Conservation (phyloP, 1,284 basidiomycete species). For the Leccinum insigne region DNA sequence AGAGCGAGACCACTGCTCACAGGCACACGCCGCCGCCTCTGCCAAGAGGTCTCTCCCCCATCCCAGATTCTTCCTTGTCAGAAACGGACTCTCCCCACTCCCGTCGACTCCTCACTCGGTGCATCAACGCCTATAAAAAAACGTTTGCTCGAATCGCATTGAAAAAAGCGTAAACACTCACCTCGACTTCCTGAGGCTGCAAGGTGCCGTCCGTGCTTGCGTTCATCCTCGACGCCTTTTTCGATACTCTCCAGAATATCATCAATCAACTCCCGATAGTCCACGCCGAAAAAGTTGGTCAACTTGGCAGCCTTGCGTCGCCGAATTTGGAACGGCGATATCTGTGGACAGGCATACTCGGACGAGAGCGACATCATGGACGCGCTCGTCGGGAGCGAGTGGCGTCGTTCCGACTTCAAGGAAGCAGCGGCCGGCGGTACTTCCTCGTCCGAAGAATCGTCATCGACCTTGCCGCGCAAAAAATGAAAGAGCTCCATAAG, state of each 20-base stretch:
- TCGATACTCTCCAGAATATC: slow-evolving; percentile 81
- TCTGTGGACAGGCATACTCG: slow-evolving; percentile 45
- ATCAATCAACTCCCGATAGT: slow-evolving; percentile 71
- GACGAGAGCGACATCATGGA: slow-evolving; percentile 62
- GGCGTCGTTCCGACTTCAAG: slow-evolving; percentile 58
- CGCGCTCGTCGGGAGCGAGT: slow-evolving; percentile 64
- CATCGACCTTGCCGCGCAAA: slow-evolving; percentile 43
- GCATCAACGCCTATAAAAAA: slow-evolving; percentile 54
- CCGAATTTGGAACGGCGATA: slow-evolving; percentile 63
- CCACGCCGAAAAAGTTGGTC: slow-evolving; percentile 80
- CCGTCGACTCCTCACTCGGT: slow-evolving; percentile 54
- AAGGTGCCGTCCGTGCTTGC: slow-evolving; percentile 53
- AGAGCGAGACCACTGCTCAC: slow-evolving; percentile 59
- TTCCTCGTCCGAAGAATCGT: slow-evolving; percentile 27
- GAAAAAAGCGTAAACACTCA: slow-evolving; percentile 35
- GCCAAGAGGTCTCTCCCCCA: slow-evolving; percentile 56
- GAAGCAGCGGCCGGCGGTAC: slow-evolving; percentile 31
- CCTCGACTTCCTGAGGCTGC: slow-evolving; percentile 67
- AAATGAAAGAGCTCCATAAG: slow-evolving; percentile 73
- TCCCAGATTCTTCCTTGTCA: slow-evolving; percentile 26
- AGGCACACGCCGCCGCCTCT: slow-evolving; percentile 32
- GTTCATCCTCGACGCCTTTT: slow-evolving; percentile 68
- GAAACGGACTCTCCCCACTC: slow-evolving; percentile 19
- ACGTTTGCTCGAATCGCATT: not conserved
- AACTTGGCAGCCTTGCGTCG: slow-evolving; percentile 75